Conservation (phyloP, 371 early-diverging fungal species). For the Saksenaea vasiformis region DNA sequence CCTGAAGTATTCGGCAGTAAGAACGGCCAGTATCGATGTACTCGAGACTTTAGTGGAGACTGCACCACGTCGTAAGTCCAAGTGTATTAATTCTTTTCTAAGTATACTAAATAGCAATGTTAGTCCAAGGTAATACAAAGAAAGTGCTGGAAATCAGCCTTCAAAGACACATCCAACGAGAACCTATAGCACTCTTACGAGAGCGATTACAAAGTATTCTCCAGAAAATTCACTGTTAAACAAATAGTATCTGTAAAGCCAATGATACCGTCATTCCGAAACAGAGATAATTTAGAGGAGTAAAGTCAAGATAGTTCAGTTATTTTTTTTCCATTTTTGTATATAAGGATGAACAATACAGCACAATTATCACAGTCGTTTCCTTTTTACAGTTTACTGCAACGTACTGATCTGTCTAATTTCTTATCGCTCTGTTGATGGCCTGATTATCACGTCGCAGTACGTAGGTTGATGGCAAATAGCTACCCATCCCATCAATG, state of each 20-base stretch:
- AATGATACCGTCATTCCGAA: no score
- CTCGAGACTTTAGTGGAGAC: conserved; percentile 18
- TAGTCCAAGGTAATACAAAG: conserved; percentile 22
- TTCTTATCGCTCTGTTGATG: no score
- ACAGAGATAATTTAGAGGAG: no score
- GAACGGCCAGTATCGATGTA: conserved; percentile 42
- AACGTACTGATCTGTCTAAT: no score
- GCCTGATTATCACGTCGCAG: no score
- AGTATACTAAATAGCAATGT: background rate
- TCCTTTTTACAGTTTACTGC: no score
- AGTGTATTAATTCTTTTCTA: background rate
- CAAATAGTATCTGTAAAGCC: background rate
- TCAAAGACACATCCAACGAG: conserved; percentile 13
- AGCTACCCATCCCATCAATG: no score
- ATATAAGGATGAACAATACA: no score
- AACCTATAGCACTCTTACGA: conserved; percentile 24
- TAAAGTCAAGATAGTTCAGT: no score
- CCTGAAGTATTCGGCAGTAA: conserved; percentile 50
- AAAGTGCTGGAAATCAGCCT: conserved; percentile 4
- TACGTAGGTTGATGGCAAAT: no score
- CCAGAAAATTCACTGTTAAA: conserved; percentile 14
- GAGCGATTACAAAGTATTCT: conserved; percentile 25
- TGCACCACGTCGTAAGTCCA: conserved; percentile 15
- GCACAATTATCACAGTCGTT: no score
- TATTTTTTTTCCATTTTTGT: no score